Percentiles rank a stretch among this genome's conserved stretches.
Conservation (phyloP, 2,329 filamentous ascomycete genomes). For the Penicillium sp. region DNA sequence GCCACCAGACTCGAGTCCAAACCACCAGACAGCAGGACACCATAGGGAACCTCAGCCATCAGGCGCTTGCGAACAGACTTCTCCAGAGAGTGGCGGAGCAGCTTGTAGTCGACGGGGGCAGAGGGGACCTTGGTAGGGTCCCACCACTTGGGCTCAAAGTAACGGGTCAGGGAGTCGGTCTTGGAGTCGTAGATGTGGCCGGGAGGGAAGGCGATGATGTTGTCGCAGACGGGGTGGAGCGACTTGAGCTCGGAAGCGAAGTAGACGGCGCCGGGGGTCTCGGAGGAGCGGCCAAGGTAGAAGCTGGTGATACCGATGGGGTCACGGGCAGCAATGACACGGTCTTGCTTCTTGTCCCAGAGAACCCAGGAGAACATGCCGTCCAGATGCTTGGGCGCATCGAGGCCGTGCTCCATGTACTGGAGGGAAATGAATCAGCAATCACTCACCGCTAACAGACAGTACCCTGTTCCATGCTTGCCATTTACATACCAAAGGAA, state of each 20-base stretch:
- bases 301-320: constrained; percentile 97
- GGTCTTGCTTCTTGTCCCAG: constrained; percentile 92
- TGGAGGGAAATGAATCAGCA: constrained; percentile 42
- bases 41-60: constrained; percentile 98
- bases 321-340: constrained; percentile 89
- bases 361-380: constrained; percentile 99
- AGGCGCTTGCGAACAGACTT: constrained; percentile 91
- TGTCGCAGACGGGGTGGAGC: constrained; percentile 89
- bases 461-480: not conserved
- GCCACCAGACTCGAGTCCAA: constrained; percentile 95
- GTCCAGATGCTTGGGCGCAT: constrained; percentile 90
- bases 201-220: constrained; percentile 90
- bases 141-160: constrained; percentile 93
- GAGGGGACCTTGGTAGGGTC: constrained; percentile 77
- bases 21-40: constrained; percentile 91
- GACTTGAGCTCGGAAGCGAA: constrained; percentile 98
- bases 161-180: constrained; percentile 79
- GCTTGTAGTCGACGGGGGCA: constrained; percentile 79
- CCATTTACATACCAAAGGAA: constrained; percentile 73
- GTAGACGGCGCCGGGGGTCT: constrained; percentile 81
- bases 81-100: constrained; percentile 80
- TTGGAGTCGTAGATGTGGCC: constrained; percentile 96
- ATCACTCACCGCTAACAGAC: not conserved
- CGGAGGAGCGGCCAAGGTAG: constrained; percentile 89
- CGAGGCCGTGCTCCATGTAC: constrained; percentile 90